Evolutionary conservation across 2,329 filamentous ascomycete genomes (phyloP).

Genomic region (Ascochyta fabae): DNA sequence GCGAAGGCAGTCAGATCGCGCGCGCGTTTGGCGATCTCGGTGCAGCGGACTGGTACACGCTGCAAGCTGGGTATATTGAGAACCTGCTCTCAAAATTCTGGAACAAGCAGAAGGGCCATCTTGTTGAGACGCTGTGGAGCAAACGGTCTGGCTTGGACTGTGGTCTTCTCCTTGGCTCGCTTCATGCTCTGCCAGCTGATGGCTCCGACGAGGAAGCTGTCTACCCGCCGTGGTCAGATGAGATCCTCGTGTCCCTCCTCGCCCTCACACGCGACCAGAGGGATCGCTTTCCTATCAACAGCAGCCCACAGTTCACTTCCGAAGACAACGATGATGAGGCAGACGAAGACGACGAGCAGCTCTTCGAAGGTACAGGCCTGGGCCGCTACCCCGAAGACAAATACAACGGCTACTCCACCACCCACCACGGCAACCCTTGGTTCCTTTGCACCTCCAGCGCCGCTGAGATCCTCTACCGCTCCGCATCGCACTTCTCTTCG

Average conservation of each 20-base stretch:
- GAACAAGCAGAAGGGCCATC: constrained; percentile 45
- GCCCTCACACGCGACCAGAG: constrained; percentile 44
- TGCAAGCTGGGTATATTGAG: constrained; percentile 47
- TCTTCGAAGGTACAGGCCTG: constrained; percentile 45
- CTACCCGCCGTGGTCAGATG: constrained; percentile 47
- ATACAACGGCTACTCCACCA: constrained; percentile 48
- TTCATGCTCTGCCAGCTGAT: constrained; percentile 41
- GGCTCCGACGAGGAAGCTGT: constrained; percentile 25
- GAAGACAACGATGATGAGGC: constrained; percentile 13
- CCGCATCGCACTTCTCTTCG: constrained; percentile 38
- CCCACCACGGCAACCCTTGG: constrained; percentile 49
- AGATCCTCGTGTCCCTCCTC: constrained; percentile 47
- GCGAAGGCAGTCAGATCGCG: constrained; percentile 46
- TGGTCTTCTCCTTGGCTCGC: constrained; percentile 46
- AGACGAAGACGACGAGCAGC: constrained; percentile 9
- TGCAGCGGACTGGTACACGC: constrained; percentile 48
- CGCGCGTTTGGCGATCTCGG: constrained; percentile 44
- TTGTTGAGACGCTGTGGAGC: constrained; percentile 46
- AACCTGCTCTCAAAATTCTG: constrained; percentile 47
- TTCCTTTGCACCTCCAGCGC: constrained; percentile 54
- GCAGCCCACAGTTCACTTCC: constrained; percentile 23
- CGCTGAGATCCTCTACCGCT: constrained; percentile 50
- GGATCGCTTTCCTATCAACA: constrained; percentile 50
- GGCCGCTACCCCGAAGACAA: constrained; percentile 55
- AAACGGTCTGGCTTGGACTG: constrained; percentile 48